Percentiles rank a stretch among this genome's conserved stretches.
These are phyloP conservation scores for Fusarium pseudoanthophilum DNA, from an alignment of 2,329 filamentous ascomycete genomes.

Conservation along the genomic window DNA sequence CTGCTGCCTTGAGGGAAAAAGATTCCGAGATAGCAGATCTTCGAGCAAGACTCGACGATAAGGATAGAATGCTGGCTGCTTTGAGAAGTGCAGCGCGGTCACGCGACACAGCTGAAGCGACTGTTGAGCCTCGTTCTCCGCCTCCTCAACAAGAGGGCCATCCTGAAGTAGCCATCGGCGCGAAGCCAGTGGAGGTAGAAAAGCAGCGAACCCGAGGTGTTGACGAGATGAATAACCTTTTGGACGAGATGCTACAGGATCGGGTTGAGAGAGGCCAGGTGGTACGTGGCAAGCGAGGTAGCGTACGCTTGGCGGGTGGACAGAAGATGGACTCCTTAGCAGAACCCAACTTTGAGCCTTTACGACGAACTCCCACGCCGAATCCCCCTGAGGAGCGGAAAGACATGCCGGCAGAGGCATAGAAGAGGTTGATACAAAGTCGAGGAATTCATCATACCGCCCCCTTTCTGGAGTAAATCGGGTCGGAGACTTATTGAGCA, in stretches of 20 bases:
- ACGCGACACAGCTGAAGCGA: slow-evolving; percentile 78
- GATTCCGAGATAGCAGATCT: slow-evolving; percentile 93
- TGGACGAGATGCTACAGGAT: slow-evolving; percentile 97
- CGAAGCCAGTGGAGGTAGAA: slow-evolving; percentile 36
- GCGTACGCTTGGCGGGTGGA: slow-evolving; percentile 67
- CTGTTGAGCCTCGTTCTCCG: slow-evolving; percentile 49
- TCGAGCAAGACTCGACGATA: slow-evolving; percentile 89
- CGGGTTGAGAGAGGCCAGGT: slow-evolving; percentile 81
- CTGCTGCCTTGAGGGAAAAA: slow-evolving; percentile 82
- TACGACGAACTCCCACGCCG: slow-evolving; percentile 52
- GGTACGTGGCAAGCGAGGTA: slow-evolving; percentile 73
- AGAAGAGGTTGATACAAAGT: slow-evolving; percentile 7
- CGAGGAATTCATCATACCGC: not conserved
- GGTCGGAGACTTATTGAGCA: slow-evolving; percentile 26
- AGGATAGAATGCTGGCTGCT: slow-evolving; percentile 91
- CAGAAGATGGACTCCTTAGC: slow-evolving; percentile 53
- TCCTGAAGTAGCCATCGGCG: slow-evolving; percentile 22
- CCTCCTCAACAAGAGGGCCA: slow-evolving; percentile 27
- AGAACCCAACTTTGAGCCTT: slow-evolving; percentile 54
- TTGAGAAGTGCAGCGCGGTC: slow-evolving; percentile 87
- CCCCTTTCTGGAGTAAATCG: slow-evolving; percentile 13
- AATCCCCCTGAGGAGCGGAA: slow-evolving; percentile 39
- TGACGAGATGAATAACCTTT: slow-evolving; percentile 91
- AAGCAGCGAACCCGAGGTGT: slow-evolving; percentile 74
- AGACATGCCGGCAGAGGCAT: slow-evolving; percentile 29